Conservation (phyloP, 1,284 basidiomycete genomes). For the Pyrrhoderma lamaoense region DNA sequence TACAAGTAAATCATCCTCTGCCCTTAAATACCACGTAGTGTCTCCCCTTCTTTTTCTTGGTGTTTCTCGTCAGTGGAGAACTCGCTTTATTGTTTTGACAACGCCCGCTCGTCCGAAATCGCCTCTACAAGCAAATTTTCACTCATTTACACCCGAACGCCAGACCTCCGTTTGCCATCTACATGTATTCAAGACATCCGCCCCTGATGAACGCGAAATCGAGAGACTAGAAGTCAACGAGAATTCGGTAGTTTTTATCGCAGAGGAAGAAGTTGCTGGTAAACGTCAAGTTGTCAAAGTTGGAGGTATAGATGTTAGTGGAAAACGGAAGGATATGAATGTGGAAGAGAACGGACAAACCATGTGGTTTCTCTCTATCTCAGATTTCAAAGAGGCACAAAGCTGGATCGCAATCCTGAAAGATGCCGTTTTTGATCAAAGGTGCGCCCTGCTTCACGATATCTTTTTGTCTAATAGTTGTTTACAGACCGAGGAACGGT, state of each 20-base stretch:
- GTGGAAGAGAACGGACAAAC: slow-evolving; percentile 34
- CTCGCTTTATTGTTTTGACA: slow-evolving; percentile 55
- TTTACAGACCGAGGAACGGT: not conserved
- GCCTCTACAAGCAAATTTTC: slow-evolving; percentile 5
- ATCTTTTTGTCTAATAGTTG: not conserved
- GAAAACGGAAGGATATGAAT: slow-evolving; percentile 39
- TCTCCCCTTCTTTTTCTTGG: slow-evolving; percentile 62
- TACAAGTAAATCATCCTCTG: slow-evolving; percentile 40
- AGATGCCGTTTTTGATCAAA: slow-evolving; percentile 57
- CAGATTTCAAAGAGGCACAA: slow-evolving; percentile 52
- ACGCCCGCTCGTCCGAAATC: slow-evolving; percentile 30
- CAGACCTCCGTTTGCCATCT: slow-evolving; percentile 42
- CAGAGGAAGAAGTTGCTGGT: slow-evolving; percentile 61
- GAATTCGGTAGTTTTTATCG: slow-evolving; percentile 63
- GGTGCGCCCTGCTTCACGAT: slow-evolving; percentile 35
- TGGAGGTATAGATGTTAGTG: slow-evolving; percentile 51
- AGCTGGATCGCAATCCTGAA: slow-evolving; percentile 71
- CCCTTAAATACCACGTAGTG: slow-evolving; percentile 60
- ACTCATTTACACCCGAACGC: slow-evolving; percentile 23
- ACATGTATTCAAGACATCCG: slow-evolving; percentile 60
- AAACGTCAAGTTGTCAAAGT: slow-evolving; percentile 59
- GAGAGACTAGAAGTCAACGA: slow-evolving; percentile 69
- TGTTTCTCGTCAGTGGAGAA: slow-evolving; percentile 66
- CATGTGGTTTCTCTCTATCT: slow-evolving; percentile 65
- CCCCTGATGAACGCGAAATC: slow-evolving; percentile 54